phyloP scores from a whole-genome alignment of 2,329 filamentous ascomycete genomes.

The Cucurbitaria berberidis region DNA sequence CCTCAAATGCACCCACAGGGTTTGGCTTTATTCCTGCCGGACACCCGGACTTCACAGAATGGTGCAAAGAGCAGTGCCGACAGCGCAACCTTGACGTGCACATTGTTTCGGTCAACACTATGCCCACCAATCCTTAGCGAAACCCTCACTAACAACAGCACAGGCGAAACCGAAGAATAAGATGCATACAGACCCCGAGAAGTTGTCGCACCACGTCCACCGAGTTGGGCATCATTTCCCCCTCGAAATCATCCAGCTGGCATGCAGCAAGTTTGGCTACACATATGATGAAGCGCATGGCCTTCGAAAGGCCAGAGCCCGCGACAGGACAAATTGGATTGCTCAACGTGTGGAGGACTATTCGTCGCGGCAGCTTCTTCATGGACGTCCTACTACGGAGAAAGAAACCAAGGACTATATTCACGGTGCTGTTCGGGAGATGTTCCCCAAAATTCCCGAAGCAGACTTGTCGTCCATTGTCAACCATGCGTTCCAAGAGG shows the following conservation, averaged over 20 bases:
- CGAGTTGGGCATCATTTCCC: slow-evolving; percentile 69
- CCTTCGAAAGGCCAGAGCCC: slow-evolving; percentile 27
- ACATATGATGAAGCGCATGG: slow-evolving; percentile 26
- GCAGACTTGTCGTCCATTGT: slow-evolving; percentile 64
- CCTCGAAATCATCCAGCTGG: slow-evolving; percentile 62
- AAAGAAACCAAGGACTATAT: slow-evolving; percentile 63
- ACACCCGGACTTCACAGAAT: slow-evolving; percentile 64
- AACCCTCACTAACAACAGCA: slow-evolving; percentile 14
- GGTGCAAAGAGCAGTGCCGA: slow-evolving; percentile 64
- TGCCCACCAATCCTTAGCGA: not conserved
- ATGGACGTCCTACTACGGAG: slow-evolving; percentile 33
- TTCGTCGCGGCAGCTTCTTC: slow-evolving; percentile 31
- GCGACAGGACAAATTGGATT: slow-evolving; percentile 36
- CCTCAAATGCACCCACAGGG: slow-evolving; percentile 61
- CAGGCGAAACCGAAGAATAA: slow-evolving; percentile 55
- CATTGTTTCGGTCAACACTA: slow-evolving; percentile 64
- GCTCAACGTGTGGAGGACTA: slow-evolving; percentile 46
- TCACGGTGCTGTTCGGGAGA: slow-evolving; percentile 63
- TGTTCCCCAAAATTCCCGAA: slow-evolving; percentile 68
- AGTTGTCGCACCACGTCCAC: slow-evolving; percentile 65
- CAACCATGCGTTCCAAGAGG: slow-evolving; percentile 65
- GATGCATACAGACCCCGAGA: slow-evolving; percentile 57
- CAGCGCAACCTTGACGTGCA: slow-evolving; percentile 61
- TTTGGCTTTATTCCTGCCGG: slow-evolving; percentile 68
- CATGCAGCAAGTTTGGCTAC: slow-evolving; percentile 59